Conservation (phyloP, 441 rosid species). For the Aquilaria agallochum region DNA sequence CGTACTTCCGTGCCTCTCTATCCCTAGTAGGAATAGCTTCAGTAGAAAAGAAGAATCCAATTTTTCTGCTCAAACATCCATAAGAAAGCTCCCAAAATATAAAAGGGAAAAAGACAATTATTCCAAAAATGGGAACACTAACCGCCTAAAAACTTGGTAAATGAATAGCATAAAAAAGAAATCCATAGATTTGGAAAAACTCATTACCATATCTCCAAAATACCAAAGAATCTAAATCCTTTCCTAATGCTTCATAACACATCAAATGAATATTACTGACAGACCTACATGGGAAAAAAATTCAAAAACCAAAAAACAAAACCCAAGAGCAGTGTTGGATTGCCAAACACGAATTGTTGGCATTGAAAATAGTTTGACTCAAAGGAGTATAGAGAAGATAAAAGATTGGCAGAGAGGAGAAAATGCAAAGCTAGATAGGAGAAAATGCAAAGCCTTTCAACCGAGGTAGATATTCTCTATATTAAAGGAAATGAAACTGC, state of each 20-base stretch:
- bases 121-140: constrained; percentile 5
- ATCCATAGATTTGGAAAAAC: constrained; percentile 6
- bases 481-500: constrained; percentile 54
- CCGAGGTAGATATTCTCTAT: constrained; percentile 84
- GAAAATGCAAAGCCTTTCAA: constrained; percentile 50
- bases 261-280: too few relatives aligned
- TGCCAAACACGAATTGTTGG: not conserved
- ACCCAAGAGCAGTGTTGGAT: not conserved
- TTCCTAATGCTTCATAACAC: too few relatives aligned
- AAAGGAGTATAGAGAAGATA: not conserved
- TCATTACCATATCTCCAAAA: constrained; percentile 5
- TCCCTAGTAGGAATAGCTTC: too few relatives aligned
- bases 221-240: not conserved
- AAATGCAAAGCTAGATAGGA: not conserved
- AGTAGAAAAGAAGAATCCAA: too few relatives aligned
- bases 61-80: too few relatives aligned
- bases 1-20: too few relatives aligned
- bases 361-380: not conserved
- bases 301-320: not conserved
- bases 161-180: constrained; percentile 3
- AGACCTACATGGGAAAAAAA: not conserved
- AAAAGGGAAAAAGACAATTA: not conserved
- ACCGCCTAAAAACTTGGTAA: not conserved
- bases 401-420: not conserved
- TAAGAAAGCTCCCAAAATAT: too few relatives aligned